These are phyloP conservation scores for Entomortierella parvispora DNA, from an alignment of 192 early-diverging fungal genomes.

Conservation along the genomic window DNA sequence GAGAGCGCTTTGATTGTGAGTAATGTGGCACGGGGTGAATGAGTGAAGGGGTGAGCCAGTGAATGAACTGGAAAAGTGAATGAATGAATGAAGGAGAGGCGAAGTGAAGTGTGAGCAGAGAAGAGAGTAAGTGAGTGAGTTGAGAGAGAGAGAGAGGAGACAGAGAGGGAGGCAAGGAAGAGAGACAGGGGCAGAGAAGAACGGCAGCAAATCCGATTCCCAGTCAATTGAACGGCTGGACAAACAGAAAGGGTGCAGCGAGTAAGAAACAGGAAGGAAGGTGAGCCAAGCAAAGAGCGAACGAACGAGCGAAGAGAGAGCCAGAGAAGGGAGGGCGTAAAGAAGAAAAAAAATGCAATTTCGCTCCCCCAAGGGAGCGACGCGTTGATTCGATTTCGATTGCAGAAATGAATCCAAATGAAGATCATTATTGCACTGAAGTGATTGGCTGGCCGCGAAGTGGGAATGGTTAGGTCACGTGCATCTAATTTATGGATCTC, in stretches of 20 bases:
- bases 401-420: no score
- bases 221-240: not conserved
- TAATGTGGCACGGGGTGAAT: not conserved
- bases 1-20: no score
- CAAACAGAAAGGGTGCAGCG: not conserved
- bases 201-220: not conserved
- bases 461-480: no score
- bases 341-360: no score
- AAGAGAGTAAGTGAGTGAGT: not conserved
- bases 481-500: no score
- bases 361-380: no score
- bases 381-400: no score
- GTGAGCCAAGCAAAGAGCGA: no score
- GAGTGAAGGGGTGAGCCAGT: not conserved
- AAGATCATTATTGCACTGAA: no score
- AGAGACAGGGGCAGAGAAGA: not conserved
- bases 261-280: not conserved
- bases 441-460: no score
- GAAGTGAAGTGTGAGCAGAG: not conserved
- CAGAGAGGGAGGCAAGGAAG: not conserved
- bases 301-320: no score
- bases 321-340: no score
- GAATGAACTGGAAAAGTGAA: not conserved
- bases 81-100: not conserved
- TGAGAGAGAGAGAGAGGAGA: not conserved